Evolutionary conservation across 495 filamentous ascomycete genomes (phyloP).

Genomic region (Aspergillus saccharolyticus): DNA sequence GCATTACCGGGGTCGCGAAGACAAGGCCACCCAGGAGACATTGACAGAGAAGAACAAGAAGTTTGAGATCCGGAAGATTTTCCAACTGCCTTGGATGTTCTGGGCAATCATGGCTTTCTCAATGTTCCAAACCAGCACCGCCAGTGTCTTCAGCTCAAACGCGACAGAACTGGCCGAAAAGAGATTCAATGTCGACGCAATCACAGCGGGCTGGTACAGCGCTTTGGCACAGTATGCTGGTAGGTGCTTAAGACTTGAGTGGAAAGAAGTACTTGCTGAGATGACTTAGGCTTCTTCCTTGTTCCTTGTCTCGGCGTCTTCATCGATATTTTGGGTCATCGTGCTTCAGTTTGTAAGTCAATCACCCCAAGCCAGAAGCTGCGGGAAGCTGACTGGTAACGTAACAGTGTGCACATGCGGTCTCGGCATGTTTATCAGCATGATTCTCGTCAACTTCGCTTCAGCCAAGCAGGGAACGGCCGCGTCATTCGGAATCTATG

Average conservation of each 20-base stretch:
- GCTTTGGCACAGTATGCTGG: constrained; percentile 40
- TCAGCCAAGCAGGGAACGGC: constrained; percentile 31
- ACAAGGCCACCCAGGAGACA: constrained; percentile 35
- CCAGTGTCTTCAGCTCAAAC: constrained; percentile 38
- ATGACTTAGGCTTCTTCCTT: constrained; percentile 32
- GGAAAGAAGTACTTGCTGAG: not conserved
- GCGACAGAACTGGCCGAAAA: constrained; percentile 42
- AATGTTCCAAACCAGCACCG: constrained; percentile 40
- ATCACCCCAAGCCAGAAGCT: not conserved
- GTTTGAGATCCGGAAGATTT: constrained; percentile 38
- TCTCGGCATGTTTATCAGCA: constrained; percentile 35
- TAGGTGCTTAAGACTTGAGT: constrained; percentile 6
- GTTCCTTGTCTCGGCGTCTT: constrained; percentile 41
- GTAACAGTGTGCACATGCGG: constrained; percentile 32
- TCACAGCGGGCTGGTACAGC: constrained; percentile 44
- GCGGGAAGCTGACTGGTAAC: not conserved
- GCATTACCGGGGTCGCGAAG: constrained; percentile 27
- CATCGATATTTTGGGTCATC: constrained; percentile 40
- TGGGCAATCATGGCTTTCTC: constrained; percentile 39
- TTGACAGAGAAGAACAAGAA: constrained; percentile 44
- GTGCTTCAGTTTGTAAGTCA: constrained; percentile 37
- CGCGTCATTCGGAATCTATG: constrained; percentile 42
- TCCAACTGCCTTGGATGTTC: constrained; percentile 42
- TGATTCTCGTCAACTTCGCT: constrained; percentile 37
- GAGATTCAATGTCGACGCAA: constrained; percentile 34